Conservation (phyloP, 2,329 filamentous ascomycete species). For the Stachybotrys chlorohalonatus region DNA sequence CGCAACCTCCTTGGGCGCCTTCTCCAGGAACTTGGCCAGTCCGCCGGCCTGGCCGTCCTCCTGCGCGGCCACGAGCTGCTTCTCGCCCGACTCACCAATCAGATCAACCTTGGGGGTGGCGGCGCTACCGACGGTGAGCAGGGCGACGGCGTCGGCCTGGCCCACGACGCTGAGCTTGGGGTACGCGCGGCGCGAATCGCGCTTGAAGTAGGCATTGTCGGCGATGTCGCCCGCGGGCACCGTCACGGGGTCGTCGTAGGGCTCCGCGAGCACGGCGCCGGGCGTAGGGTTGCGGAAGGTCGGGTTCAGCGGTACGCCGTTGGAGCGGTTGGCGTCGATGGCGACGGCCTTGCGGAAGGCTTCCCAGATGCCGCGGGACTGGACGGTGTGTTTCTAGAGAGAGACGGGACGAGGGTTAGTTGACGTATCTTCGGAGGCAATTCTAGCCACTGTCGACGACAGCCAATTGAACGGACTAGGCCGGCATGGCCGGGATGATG, state of each 20-base stretch:
- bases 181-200: slow-evolving; percentile 76
- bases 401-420: slow-evolving; percentile 8
- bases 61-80: slow-evolving; percentile 65
- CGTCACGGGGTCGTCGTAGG: slow-evolving; percentile 41
- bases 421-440: slow-evolving; percentile 5
- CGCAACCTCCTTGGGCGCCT: slow-evolving; percentile 42
- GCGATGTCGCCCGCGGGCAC: slow-evolving; percentile 42
- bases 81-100: slow-evolving; percentile 50
- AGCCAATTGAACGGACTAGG: slow-evolving; percentile 11
- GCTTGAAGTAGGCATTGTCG: slow-evolving; percentile 63
- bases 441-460: slow-evolving; percentile 3
- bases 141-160: slow-evolving; percentile 76
- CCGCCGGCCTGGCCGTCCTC: slow-evolving; percentile 68
- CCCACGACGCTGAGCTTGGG: slow-evolving; percentile 69
- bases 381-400: slow-evolving; percentile 85
- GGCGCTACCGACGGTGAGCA: slow-evolving; percentile 78
- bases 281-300: slow-evolving; percentile 77
- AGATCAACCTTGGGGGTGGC: slow-evolving; percentile 74
- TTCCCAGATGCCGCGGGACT: slow-evolving; percentile 85
- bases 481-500: background rate
- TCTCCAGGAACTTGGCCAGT: slow-evolving; percentile 64
- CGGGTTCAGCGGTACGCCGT: slow-evolving; percentile 85
- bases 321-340: slow-evolving; percentile 81
- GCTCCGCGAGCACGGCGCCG: slow-evolving; percentile 26
- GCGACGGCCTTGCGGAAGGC: slow-evolving; percentile 67